Percentiles rank a stretch among this genome's conserved stretches.
Conservation (phyloP, 768 basidiomycete species). For the Ephemerocybe angulata region DNA sequence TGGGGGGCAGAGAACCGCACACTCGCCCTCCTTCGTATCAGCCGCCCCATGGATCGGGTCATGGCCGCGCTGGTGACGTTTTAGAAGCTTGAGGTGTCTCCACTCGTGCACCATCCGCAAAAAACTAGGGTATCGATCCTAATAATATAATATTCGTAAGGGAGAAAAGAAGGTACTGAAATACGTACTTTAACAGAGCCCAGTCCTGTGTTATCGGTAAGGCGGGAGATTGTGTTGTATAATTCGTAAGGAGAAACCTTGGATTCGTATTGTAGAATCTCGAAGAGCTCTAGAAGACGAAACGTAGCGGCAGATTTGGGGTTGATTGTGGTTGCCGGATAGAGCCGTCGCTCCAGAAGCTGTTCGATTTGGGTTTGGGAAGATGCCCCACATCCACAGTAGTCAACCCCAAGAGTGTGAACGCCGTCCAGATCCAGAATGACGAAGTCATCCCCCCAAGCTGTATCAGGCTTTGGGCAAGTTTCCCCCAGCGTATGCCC, state of each 20-base stretch:
- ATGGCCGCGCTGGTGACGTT: not conserved
- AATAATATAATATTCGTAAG: too few species aligned
- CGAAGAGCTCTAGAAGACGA: not conserved
- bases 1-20: not conserved
- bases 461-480: conserved; percentile 11
- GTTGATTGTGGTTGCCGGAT: conserved; percentile 16
- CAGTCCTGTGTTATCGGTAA: not conserved
- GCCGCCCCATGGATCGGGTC: not conserved
- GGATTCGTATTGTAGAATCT: not conserved
- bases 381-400: conserved; percentile 24
- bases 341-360: conserved; percentile 18
- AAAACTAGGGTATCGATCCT: not conserved
- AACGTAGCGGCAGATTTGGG: not conserved
- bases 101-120: too few species aligned
- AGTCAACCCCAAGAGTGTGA: conserved; percentile 26
- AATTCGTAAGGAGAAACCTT: not conserved
- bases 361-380: conserved; percentile 10
- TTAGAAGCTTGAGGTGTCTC: not conserved
- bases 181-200: not conserved
- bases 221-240: not conserved
- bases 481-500: conserved; percentile 17
- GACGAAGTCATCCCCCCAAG: conserved; percentile 21
- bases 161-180: too few species aligned
- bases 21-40: too few species aligned
- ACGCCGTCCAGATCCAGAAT: conserved; percentile 27